Base-by-base conservation (phyloP, 352 stramenopile species). In the Vaucheria bursata region DNA sequence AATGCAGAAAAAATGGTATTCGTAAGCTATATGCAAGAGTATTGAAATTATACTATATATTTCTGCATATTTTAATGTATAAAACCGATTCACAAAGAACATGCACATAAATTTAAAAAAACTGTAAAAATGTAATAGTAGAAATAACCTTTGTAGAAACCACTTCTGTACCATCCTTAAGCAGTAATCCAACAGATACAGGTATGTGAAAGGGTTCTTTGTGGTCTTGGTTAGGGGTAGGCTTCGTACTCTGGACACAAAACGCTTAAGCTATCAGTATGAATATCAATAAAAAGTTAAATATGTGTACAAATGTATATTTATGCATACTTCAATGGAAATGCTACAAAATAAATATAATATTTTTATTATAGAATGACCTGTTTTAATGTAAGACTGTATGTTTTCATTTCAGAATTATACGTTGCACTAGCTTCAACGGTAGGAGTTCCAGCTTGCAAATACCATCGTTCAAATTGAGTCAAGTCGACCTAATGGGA, bases 381-480 rank as follows among this genome's bases (percentile, higher is more conserved):
- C 76, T 90, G 87, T n/a, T 77, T 85, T 25, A 94, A 77, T 68
- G 72, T 89, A 49, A 95, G 71, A 8, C 77, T 84, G 76, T 88
- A 92, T 1, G 73, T 80, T 53, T 86, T 81, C 8, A 72, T 83
- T 1, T 59, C 81, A 1, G 71, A 80, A 70, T 91, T 85, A 78
- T 87, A 93, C 7, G 74, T 75, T 45, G 73, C 79, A 0, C 59
- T 75, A 71, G 90, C 89, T 8, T 65, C 88, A 25, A 95, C 85
- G 12, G 84, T 84, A 2, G 91, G 91, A 32, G 91, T 95, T 45
- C 91, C 91, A 8, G 89, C 64, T 75, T 86, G 84, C 3, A 85
- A 64, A 74, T 92, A 92, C 89, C 89, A 93, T 0, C 81, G 77
- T 33, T 88, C 79, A 76, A 93, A 92, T 72, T 90, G 86, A 2